phyloP scores from a whole-genome alignment of 78 protist genomes.

The Polysphondylium violaceum region DNA sequence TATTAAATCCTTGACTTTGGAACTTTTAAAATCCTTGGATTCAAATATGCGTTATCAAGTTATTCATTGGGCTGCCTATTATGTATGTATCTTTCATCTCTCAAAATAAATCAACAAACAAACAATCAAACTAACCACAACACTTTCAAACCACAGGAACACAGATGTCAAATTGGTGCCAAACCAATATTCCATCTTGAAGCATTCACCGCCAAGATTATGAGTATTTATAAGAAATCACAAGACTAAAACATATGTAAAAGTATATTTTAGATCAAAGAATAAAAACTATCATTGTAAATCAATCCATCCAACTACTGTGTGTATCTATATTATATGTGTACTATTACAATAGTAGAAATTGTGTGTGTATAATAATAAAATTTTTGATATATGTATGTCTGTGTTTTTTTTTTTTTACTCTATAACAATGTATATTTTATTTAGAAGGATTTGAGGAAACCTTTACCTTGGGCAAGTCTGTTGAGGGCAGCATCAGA shows the following conservation, averaged over 20 bases:
- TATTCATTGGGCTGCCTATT: conserved; percentile 88
- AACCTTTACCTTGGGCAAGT: conserved; percentile 84
- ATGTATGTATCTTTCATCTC: conserved; percentile 54
- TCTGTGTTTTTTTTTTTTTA: not conserved
- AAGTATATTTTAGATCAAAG: not conserved
- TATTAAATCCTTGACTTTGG: conserved; percentile 79
- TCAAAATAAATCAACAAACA: not conserved
- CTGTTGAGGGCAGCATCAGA: conserved; percentile 89
- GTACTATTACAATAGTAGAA: no score
- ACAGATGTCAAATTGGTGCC: conserved; percentile 88
- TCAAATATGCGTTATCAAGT: conserved; percentile 47
- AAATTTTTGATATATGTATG: no score
- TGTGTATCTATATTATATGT: not conserved
- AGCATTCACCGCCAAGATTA: conserved; percentile 96
- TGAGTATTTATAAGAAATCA: conserved; percentile 90
- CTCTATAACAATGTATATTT: not conserved
- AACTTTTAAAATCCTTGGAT: conserved; percentile 43
- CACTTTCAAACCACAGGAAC: conserved; percentile 67
- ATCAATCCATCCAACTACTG: not conserved
- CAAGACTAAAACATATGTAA: not conserved
- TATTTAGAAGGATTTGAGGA: conserved; percentile 77
- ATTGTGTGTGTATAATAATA: no score
- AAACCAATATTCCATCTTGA: conserved; percentile 96
- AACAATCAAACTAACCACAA: not conserved
- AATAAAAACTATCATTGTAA: not conserved